Base-by-base conservation (phyloP, 495 filamentous ascomycete species). In the Annulohypoxylon maeteangense region DNA sequence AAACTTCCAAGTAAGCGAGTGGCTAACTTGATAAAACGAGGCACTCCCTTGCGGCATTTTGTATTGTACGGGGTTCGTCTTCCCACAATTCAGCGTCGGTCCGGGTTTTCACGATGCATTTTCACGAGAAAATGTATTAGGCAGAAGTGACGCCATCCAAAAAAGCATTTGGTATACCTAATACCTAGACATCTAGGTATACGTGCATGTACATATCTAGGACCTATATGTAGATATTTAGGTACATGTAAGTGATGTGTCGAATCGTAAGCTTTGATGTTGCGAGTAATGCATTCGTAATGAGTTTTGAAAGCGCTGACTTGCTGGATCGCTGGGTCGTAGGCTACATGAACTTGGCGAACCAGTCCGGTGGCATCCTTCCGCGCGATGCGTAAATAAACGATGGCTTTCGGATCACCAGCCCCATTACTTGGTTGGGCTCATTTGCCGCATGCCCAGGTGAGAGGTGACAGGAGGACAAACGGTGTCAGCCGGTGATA, bases 381-480 rank as follows among this genome's bases (percentile, higher is more conserved):
- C 64, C 58, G 59, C 66, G 66, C 65, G 65, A 62, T 65, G 55
- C 54, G 61, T 59, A 65, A n/a, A 54, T 53, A 60, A 25, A 25
- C 31, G 53, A 55, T 18, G 69, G 18, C 20, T 68, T 53, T 32
- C 27, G 23, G 65, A 68, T 72, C 70, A 66, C 62, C 68, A 69
- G 61, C 44, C 47, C 48, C 36, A 65, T 72, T 68, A 48, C 64
- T 68, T 51, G 29, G 59, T 72, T 72, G 65, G 70, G 65, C 47
- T 65, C 54, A 68, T 64, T 56, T 67, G 47, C 47, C 53, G 50
- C 64, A 67, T 65, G 70, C 40, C 40, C 40, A 44, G 40, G 40
- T 44, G 40, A 44, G 5, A 56, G 48, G 29, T 44, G 40, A 44
- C 16, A 56, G 48, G 29, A 69, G 59, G 53, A 61, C 56, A 59